Base-by-base conservation (phyloP, 257 asterid genomes). In the Nicotiana otophora region DNA sequence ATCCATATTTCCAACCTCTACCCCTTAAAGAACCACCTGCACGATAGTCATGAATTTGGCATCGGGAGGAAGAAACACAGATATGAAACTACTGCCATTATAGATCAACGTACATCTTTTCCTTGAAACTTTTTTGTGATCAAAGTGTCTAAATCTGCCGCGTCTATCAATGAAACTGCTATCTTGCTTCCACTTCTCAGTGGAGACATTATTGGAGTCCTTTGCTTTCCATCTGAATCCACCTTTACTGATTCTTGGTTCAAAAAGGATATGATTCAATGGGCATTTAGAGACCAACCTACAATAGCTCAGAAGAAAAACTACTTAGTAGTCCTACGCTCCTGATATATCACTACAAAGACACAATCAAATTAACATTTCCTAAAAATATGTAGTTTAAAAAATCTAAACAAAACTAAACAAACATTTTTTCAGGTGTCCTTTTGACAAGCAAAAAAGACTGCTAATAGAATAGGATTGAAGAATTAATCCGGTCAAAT, bases 1-100 rank as follows among this genome's bases (percentile, higher is more conserved):
- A 94, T 48, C 97, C 98, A 77, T 92, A 94, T 83, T 94, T 91
- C 98, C 98, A 94, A 86, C 98, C 98, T 87, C 83, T 93, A 26
- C 98, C 97, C 86, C 97, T 90, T 82, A 94, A 83, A 23, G 98
- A 92, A 81, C 98, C 98, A 83, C 96, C 98, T 94, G 85, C 4
- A 51, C 17, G 81, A 75, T 75, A 81, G 83, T 31, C 54, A 82
- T 82, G 31, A 81, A 26, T 83, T 46, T 31, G 34, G 68, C 78
- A 72, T 72, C 23, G 65, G 46, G 55, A 51, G 8, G 9, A 3
- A 54, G 75, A 77, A 8, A 79, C 16, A 57, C 66, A 69, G 15
- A 48, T 57, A 60, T n/a, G 53, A 62, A 19, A 36, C 48, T 34
- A n/a, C 33, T 10, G 54, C 65, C 74, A 5, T 11, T 30, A 62